These are phyloP conservation scores for Cryptococcus jaspeensis DNA, from an alignment of 1,284 basidiomycete species.

Conservation along the genomic window DNA sequence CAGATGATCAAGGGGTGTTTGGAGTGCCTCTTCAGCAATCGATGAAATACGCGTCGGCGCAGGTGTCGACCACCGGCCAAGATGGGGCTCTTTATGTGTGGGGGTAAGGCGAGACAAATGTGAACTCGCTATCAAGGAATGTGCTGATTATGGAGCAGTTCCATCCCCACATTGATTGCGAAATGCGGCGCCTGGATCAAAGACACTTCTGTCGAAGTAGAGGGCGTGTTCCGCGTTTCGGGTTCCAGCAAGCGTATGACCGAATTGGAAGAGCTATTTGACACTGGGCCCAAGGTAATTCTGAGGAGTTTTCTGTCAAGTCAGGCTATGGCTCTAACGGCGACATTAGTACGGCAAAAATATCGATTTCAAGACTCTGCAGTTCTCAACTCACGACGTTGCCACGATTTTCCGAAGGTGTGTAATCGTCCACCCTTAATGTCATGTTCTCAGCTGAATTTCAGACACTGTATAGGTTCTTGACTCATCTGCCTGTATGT, in stretches of 20 bases:
- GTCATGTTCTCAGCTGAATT: too few species aligned
- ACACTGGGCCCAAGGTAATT: constrained; percentile 82
- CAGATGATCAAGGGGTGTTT: constrained; percentile 61
- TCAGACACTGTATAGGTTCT: constrained; percentile 65
- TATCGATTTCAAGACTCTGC: constrained; percentile 81
- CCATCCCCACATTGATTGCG: constrained; percentile 94
- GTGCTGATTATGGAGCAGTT: constrained; percentile 54
- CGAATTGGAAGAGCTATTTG: constrained; percentile 87
- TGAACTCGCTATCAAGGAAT: too few species aligned
- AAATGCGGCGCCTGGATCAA: constrained; percentile 93
- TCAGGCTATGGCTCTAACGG: constrained; percentile 9
- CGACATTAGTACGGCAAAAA: constrained; percentile 78
- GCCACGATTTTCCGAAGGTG: constrained; percentile 87
- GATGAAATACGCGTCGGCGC: constrained; percentile 82
- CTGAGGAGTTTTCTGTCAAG: constrained; percentile 47
- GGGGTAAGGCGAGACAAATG: constrained; percentile 52
- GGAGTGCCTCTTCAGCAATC: constrained; percentile 80
- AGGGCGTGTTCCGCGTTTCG: constrained; percentile 91
- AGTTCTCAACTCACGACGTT: constrained; percentile 91
- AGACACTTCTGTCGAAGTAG: constrained; percentile 89
- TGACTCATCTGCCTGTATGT: constrained; percentile 92
- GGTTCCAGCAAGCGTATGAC: constrained; percentile 94
- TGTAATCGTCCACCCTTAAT: constrained; percentile 10
- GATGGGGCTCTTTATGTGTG: constrained; percentile 81
- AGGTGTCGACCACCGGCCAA: constrained; percentile 87